These are phyloP conservation scores for Cutaneotrichosporon dermatis DNA, from an alignment of 1,284 basidiomycete species.

Conservation along the genomic window DNA sequence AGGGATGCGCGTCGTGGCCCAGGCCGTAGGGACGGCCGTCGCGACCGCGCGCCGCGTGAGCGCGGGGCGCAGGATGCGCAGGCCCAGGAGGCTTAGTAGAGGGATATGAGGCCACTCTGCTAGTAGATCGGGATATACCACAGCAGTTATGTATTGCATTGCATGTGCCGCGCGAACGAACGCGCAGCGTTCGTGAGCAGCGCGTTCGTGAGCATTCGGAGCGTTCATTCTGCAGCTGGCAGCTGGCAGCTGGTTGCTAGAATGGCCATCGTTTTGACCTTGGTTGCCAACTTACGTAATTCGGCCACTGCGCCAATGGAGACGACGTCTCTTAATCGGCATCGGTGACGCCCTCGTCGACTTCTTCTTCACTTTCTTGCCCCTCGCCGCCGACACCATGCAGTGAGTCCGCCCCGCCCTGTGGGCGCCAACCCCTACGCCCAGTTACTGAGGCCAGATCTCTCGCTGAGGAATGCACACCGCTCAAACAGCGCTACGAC, in stretches of 20 bases:
- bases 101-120: too few relatives aligned
- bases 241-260: too few relatives aligned
- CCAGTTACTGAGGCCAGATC: constrained; percentile 13
- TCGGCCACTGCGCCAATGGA: neutral
- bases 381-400: neutral
- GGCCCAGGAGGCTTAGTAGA: neutral
- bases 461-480: constrained; percentile 63
- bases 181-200: too few relatives aligned
- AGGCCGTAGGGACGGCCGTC: neutral
- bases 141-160: constrained; percentile 4
- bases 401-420: neutral
- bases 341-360: neutral
- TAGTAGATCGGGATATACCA: neutral
- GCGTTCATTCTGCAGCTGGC: too few relatives aligned
- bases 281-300: too few relatives aligned
- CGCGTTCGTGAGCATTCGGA: too few relatives aligned
- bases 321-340: neutral
- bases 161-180: neutral
- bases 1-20: neutral
- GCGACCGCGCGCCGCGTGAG: neutral
- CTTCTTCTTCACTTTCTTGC: neutral
- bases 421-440: neutral
- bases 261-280: too few relatives aligned
- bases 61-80: neutral
- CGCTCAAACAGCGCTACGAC: constrained; percentile 83